Conservation (phyloP, 1,284 basidiomycete genomes). For the Sparassis latifolia region DNA sequence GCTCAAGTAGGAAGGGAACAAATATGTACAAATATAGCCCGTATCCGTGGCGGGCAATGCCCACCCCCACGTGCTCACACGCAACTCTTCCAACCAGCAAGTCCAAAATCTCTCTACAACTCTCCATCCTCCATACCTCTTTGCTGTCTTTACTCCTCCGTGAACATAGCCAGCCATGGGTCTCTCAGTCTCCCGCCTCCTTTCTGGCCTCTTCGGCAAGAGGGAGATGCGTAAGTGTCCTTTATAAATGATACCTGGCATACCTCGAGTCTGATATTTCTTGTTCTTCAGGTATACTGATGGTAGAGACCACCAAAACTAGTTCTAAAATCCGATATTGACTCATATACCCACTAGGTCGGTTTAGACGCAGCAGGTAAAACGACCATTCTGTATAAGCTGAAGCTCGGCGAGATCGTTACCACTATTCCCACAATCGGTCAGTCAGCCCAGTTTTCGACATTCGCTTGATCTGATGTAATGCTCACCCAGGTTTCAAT, state of each 20-base stretch:
- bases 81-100: slow-evolving; percentile 15
- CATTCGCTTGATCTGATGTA: slow-evolving; percentile 1
- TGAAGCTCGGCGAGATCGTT: slow-evolving; percentile 98
- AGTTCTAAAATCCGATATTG: background rate
- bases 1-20: too few relatives aligned
- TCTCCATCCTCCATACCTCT: slow-evolving; percentile 12
- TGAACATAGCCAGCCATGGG: slow-evolving; percentile 53
- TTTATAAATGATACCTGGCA: slow-evolving; percentile 20
- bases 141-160: slow-evolving; percentile 12
- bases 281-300: slow-evolving; percentile 57
- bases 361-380: slow-evolving; percentile 97
- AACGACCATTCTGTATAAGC: slow-evolving; percentile 98
- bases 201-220: slow-evolving; percentile 92
- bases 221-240: slow-evolving; percentile 93
- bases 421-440: slow-evolving; percentile 99
- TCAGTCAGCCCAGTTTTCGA: slow-evolving; percentile 36
- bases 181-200: slow-evolving; percentile 77
- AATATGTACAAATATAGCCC: too few relatives aligned
- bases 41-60: too few relatives aligned
- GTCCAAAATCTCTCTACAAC: slow-evolving; percentile 15
- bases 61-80: slow-evolving; percentile 10
- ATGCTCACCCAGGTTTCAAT: slow-evolving; percentile 73
- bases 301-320: slow-evolving; percentile 38
- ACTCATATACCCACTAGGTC: slow-evolving; percentile 49
- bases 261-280: slow-evolving; percentile 14